phyloP scores from a whole-genome alignment of 441 rosid genomes.

The Eutrema salsugineum region DNA sequence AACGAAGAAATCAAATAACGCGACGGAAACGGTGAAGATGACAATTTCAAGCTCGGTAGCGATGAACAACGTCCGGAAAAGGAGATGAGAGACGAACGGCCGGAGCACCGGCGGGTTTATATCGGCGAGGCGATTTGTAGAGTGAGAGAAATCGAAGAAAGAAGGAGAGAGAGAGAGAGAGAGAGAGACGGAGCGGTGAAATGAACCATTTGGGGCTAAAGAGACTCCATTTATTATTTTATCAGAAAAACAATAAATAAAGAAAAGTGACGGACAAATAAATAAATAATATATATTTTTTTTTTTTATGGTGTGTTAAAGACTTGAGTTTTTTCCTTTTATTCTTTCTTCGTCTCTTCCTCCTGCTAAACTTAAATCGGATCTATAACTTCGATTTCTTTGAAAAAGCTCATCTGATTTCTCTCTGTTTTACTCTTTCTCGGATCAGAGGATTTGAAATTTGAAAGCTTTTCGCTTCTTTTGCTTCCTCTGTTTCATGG shows the following conservation, averaged over 20 bases:
- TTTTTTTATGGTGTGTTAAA: neutral
- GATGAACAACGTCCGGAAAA: neutral
- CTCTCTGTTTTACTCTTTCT: neutral
- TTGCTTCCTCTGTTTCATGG: slow-evolving; percentile 23
- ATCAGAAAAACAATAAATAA: neutral
- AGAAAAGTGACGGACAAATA: slow-evolving; percentile 1
- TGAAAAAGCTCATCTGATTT: slow-evolving; percentile 1
- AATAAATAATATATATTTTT: neutral
- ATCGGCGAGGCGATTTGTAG: neutral
- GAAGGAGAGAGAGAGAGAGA: neutral
- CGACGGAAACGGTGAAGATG: neutral
- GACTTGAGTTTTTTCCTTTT: slow-evolving; percentile 12
- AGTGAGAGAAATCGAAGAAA: neutral
- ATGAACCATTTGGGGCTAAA: slow-evolving; percentile 4
- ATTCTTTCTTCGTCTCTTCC: neutral
- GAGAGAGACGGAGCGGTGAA: neutral
- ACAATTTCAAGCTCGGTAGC: neutral
- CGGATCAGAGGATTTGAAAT: slow-evolving; percentile 17
- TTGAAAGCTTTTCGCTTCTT: neutral
- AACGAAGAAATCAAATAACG: neutral
- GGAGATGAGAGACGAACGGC: neutral
- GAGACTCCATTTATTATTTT: slow-evolving; percentile 2
- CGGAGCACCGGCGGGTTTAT: neutral
- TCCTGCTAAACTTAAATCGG: slow-evolving; percentile 16
- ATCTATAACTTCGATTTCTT: slow-evolving; percentile 7